Evolutionary conservation across 2,329 filamentous ascomycete species (phyloP), one percentile per base, ranked within the genome.

Genomic region (Xylariomycetidae sp.): DNA sequence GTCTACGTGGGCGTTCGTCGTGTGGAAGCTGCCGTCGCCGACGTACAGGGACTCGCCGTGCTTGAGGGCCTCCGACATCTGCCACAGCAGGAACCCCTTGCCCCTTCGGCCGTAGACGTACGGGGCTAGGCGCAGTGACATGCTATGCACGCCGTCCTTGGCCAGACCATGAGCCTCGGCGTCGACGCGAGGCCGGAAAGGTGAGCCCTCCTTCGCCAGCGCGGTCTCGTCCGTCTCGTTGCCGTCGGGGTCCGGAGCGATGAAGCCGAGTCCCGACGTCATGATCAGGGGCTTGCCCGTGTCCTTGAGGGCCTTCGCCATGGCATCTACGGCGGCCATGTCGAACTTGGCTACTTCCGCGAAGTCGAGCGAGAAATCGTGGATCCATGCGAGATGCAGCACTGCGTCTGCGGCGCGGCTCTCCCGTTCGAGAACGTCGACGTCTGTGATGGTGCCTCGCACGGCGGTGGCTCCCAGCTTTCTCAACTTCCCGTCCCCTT

Each of bases 41-140:
- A 66, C 37, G 34, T 57, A 49, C 5, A 44, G 29, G 2, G 52
- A 45, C 20, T 48, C 44, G 5, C 62, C 58, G 16, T 42, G 45
- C 27, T 49, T 35, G 11, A 44, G 52, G 8, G 53, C 56, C 4
- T 50, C 42, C 9, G 39, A 13, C 47, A 62, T 56, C n/a, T n/a
- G n/a, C 34, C 63, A 53, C 33, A 59, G 41, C n/a, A 36, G 31
- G 16, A 66, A 49, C 16, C 58, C 58, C 36, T 57, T 60, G 8
- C 59, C 64, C 2, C 57, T 64, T 10, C 53, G 54, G 3, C 67
- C 67, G 41, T 70, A 67, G 0, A 70, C 66, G 16, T 51, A 69
- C 0, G 64, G 63, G 3, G 66, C 52, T 1, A 70, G 51, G 0
- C 66, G 57, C 5, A 71, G 48, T 6, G 50, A 41, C 13, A 43